Percentiles rank a stretch among this genome's conserved stretches.
These are phyloP conservation scores for Aspergillus ochraceus DNA, from an alignment of 2,329 filamentous ascomycete genomes.

Conservation along the genomic window DNA sequence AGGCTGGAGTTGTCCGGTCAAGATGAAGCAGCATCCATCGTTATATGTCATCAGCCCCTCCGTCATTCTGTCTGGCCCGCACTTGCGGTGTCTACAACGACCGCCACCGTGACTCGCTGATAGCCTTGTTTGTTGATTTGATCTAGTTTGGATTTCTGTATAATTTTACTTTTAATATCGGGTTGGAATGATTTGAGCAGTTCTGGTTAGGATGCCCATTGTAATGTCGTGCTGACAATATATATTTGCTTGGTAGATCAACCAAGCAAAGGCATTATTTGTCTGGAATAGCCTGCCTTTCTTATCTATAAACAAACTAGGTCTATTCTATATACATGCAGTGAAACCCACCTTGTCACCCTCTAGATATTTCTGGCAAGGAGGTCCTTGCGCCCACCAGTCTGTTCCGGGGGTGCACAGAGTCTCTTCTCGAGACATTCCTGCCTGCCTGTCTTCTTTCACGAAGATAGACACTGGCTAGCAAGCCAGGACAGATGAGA, in stretches of 20 bases:
- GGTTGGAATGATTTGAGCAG: neutral
- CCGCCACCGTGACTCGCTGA: neutral
- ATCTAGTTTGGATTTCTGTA: too few relatives aligned
- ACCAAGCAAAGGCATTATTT: neutral
- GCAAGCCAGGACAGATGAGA: too few relatives aligned
- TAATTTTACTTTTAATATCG: too few relatives aligned
- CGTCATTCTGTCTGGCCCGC: constrained; percentile 5
- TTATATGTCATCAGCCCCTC: constrained; percentile 3
- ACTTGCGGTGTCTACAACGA: neutral
- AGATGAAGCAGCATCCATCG: constrained; percentile 11
- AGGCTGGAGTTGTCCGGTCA: constrained; percentile 12
- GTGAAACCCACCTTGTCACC: neutral
- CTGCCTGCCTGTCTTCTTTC: neutral
- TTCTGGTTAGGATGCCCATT: neutral
- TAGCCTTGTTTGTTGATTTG: too few relatives aligned
- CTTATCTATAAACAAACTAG: neutral
- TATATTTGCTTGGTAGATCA: neutral
- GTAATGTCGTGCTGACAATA: neutral
- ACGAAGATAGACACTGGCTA: neutral
- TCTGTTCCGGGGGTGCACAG: neutral
- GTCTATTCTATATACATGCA: neutral
- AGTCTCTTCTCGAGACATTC: neutral
- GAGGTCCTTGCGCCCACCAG: neutral
- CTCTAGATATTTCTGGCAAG: neutral
- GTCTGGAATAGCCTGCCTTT: neutral